A percentile compares a stretch with the other conserved stretches of the same genome.
These are phyloP conservation scores for Epichloe uncinata DNA, from an alignment of 2,329 filamentous ascomycete species.

Conservation along the genomic window DNA sequence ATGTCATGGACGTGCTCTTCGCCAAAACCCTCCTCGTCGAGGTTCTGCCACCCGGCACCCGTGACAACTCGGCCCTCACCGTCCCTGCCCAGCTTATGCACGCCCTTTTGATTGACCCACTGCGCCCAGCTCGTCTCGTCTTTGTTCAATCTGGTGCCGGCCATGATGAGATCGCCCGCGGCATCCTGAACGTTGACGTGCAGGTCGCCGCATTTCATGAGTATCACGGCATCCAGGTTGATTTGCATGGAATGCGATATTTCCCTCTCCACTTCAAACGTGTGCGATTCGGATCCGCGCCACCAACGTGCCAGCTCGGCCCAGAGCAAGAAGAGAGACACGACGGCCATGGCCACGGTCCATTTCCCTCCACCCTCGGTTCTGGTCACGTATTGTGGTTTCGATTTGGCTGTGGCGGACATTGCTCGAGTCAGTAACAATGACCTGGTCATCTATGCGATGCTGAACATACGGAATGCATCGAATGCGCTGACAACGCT, in stretches of 20 bases:
- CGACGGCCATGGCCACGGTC: conserved; percentile 68
- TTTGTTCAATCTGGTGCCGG: conserved; percentile 56
- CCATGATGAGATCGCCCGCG: conserved; percentile 80
- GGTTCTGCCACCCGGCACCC: conserved; percentile 40
- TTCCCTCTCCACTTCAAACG: conserved; percentile 87
- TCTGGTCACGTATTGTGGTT: conserved; percentile 77
- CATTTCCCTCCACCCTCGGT: conserved; percentile 84
- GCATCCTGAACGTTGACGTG: conserved; percentile 97
- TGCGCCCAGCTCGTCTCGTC: conserved; percentile 71
- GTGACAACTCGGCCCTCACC: conserved; percentile 39
- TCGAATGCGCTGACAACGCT: conserved; percentile 78
- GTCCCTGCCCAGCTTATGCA: conserved; percentile 47
- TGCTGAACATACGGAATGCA: conserved; percentile 65
- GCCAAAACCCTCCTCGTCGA: conserved; percentile 52
- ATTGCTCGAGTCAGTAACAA: background rate
- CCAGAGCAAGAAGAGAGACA: conserved; percentile 64
- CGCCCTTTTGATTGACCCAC: conserved; percentile 61
- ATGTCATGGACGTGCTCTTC: conserved; percentile 91
- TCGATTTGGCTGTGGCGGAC: conserved; percentile 66
- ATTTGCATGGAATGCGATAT: conserved; percentile 80
- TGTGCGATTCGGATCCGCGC: conserved; percentile 69
- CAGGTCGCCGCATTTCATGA: conserved; percentile 78
- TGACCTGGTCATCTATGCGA: background rate
- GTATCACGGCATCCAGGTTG: conserved; percentile 86
- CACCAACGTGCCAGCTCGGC: conserved; percentile 75